A percentile compares a stretch with the other conserved stretches of the same genome.
Evolutionary conservation across 805 yeast genomes (phyloP).

Genomic region (Yarrowia sp.): DNA sequence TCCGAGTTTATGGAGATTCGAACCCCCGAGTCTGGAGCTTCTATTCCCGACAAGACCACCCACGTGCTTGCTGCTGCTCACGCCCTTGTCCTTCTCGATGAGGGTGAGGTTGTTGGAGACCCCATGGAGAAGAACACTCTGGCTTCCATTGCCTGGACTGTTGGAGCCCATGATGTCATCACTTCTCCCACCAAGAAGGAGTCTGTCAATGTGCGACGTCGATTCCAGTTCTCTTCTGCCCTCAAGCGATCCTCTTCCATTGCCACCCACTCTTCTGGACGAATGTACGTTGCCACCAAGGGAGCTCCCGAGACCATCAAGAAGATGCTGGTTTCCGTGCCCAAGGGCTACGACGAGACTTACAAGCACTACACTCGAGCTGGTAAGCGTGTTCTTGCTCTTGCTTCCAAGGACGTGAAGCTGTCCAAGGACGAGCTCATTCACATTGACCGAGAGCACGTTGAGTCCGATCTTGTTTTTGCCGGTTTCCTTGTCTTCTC

Average conservation of each 20-base stretch:
- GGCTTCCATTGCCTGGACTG: slow-evolving; percentile 80
- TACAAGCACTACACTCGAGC: slow-evolving; percentile 89
- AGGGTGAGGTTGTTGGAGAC: slow-evolving; percentile 97
- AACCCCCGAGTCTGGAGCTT: slow-evolving; percentile 52
- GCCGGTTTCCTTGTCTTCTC: slow-evolving; percentile 96
- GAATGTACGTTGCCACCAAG: slow-evolving; percentile 77
- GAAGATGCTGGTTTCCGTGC: slow-evolving; percentile 67
- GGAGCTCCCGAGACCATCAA: slow-evolving; percentile 98
- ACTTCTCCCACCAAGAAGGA: slow-evolving; percentile 44
- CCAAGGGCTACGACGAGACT: slow-evolving; percentile 75
- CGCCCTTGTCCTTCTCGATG: slow-evolving; percentile 89
- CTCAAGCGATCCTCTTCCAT: slow-evolving; percentile 92
- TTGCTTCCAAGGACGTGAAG: slow-evolving; percentile 77
- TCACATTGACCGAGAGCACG: slow-evolving; percentile 66
- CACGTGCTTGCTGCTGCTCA: slow-evolving; percentile 90
- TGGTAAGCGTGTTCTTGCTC: slow-evolving; percentile 95
- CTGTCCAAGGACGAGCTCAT: slow-evolving; percentile 50
- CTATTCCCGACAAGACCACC: slow-evolving; percentile 67
- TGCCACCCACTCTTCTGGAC: slow-evolving; percentile 52
- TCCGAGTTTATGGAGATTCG: slow-evolving; percentile 48
- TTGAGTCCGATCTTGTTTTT: slow-evolving; percentile 72
- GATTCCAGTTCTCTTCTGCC: slow-evolving; percentile 96
- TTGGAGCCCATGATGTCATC: slow-evolving; percentile 73
- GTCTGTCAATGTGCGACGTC: slow-evolving; percentile 73
- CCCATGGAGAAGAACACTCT: slow-evolving; percentile 98